phyloP scores from a whole-genome alignment of 1,139 yeast genomes.

The Debaryomyces nepalensis region DNA sequence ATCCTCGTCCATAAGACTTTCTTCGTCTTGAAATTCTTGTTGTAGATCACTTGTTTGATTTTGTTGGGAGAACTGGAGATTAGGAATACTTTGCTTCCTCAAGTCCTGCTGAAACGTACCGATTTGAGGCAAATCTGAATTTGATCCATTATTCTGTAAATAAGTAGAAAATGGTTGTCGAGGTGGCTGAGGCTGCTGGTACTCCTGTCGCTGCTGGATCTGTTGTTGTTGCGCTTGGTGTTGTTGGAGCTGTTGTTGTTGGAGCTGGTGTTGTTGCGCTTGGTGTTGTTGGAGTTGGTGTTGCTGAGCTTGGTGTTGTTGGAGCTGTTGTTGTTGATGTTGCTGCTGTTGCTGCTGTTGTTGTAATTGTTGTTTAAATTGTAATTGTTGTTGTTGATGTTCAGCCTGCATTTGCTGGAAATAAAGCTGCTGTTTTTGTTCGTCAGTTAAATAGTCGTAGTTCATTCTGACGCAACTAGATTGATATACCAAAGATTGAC shows the following conservation, averaged over 20 bases:
- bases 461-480: constrained; percentile 25
- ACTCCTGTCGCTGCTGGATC: constrained; percentile 11
- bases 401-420: constrained; percentile 23
- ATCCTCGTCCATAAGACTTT: constrained; percentile 50
- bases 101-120: constrained; percentile 8
- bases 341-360: constrained; percentile 17
- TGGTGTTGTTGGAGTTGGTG: constrained; percentile 17
- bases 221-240: constrained; percentile 12
- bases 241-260: constrained; percentile 3
- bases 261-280: constrained; percentile 12
- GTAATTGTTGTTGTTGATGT: constrained; percentile 22
- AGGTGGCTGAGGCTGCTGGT: constrained; percentile 12
- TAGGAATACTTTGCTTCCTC: constrained; percentile 7
- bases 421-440: constrained; percentile 41
- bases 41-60: background rate
- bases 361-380: constrained; percentile 17
- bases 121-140: constrained; percentile 10
- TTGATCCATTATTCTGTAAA: constrained; percentile 7
- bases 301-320: constrained; percentile 19
- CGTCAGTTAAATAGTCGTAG: constrained; percentile 37
- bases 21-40: constrained; percentile 25
- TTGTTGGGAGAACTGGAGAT: constrained; percentile 4
- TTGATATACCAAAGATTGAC: background rate
- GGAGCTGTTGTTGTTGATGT: constrained; percentile 19
- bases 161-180: constrained; percentile 4